Base-by-base conservation (phyloP, 345 rosid species). In the Arabis alpina region DNA sequence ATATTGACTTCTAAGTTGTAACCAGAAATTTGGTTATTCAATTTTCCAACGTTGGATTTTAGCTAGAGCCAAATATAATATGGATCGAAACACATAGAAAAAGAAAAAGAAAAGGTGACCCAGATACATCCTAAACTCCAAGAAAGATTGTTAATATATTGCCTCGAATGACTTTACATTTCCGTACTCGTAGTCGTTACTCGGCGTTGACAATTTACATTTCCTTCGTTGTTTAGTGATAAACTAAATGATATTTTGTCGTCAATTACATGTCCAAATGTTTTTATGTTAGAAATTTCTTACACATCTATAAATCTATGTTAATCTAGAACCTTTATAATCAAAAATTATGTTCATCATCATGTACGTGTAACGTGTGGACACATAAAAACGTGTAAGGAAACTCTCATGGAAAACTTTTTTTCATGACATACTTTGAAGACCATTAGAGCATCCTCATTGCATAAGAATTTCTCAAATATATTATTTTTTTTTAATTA, bases 11-110 rank as follows among this genome's bases (percentile, higher is more conserved):
- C 2, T 15, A 48, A 54, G 52, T 50, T 49, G 10, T 39, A 32
- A 48, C 65, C 10, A 19, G 27, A 34, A 49, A 47, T 23, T 5
- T 68, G 10, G 45, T 37, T 9, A 15, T 45, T 30, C 58, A 32
- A 49, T 43, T 13, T 19, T 45, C 19, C 58, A 32, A 49, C 51
- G 6, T 54, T 43, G n/a, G 54, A 49, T 58, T 48, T 57, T 19
- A 19, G 23, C 23, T 41, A 59, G 72, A 73, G 54, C 72, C 77
- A 57, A 66, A 50, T 41, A 50, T 44, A 66, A 50, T 41, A 50
- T 44, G 76, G 77, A 41, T 57, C 61, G 66, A 73, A 40, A 5
- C 19, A 57, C 40, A 66, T 73, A 73, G 66, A 44, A 44, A 62
- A 63, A 56, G 6, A 13, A 58, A 25, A 24, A 58, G n/a, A 10